phyloP scores from a whole-genome alignment of 805 yeast genomes.

The Starmerella etchellsii region DNA sequence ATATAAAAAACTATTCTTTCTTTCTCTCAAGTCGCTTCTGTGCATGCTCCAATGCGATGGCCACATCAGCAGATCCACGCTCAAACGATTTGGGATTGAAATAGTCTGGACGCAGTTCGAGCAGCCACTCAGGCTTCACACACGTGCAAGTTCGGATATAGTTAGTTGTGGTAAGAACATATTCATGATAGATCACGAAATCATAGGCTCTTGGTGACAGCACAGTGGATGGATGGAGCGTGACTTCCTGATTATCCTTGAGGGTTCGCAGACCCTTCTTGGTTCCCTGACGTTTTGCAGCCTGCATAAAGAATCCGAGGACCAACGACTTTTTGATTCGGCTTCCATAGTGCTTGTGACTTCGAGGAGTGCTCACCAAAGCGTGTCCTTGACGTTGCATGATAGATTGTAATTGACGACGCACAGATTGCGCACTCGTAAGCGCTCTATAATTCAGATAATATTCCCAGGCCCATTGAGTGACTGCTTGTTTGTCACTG shows the following conservation, averaged over 20 bases:
- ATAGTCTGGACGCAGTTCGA: conserved; percentile 65
- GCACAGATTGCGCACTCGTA: conserved; percentile 72
- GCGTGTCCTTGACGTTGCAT: conserved; percentile 74
- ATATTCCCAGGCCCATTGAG: conserved; percentile 87
- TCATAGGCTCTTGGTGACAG: conserved; percentile 79
- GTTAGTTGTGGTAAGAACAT: conserved; percentile 84
- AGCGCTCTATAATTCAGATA: conserved; percentile 74
- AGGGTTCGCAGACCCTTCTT: conserved; percentile 67
- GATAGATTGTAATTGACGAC: conserved; percentile 67
- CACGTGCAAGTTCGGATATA: conserved; percentile 89
- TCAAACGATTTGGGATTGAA: conserved; percentile 50
- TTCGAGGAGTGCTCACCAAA: conserved; percentile 53
- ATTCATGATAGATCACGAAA: conserved; percentile 91
- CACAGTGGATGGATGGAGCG: conserved; percentile 78
- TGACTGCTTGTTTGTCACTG: conserved; percentile 12
- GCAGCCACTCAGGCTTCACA: conserved; percentile 83
- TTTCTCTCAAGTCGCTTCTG: conserved; percentile 20
- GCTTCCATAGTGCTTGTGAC: conserved; percentile 52
- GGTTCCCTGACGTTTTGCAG: conserved; percentile 74
- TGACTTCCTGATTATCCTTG: conserved; percentile 90
- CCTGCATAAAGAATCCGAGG: conserved; percentile 97
- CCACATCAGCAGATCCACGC: conserved; percentile 63
- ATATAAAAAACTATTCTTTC: too few species aligned
- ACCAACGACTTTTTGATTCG: conserved; percentile 76
- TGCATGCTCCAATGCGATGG: conserved; percentile 53